These are phyloP conservation scores for Pleoardoris graminearum DNA, from an alignment of 2,329 filamentous ascomycete genomes.

Conservation along the genomic window DNA sequence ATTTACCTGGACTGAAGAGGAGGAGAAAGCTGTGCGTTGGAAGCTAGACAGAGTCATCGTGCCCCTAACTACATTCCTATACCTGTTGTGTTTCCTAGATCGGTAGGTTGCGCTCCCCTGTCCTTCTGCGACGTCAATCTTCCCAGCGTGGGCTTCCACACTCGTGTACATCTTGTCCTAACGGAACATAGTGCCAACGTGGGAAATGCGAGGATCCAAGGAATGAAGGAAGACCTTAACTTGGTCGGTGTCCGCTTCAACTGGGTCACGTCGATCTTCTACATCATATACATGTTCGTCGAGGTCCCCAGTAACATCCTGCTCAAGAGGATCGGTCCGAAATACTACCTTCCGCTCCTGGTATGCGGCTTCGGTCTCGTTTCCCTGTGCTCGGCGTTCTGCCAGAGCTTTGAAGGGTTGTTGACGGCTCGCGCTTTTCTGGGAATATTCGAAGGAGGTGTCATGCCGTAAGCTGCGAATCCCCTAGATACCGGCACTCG, in stretches of 20 bases:
- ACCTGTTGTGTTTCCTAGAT: conserved; percentile 58
- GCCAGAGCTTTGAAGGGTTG: conserved; percentile 53
- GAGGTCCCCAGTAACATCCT: conserved; percentile 61
- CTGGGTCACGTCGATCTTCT: conserved; percentile 62
- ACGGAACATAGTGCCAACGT: conserved; percentile 45
- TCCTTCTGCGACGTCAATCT: too few relatives aligned
- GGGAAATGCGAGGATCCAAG: conserved; percentile 61
- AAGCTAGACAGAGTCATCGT: conserved; percentile 59
- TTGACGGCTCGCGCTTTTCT: conserved; percentile 55
- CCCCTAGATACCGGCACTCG: neutral
- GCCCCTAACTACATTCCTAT: conserved; percentile 57
- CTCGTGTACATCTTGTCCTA: neutral
- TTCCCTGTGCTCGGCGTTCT: conserved; percentile 59
- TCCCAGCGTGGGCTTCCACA: too few relatives aligned
- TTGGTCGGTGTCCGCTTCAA: conserved; percentile 59
- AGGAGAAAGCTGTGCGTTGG: conserved; percentile 55
- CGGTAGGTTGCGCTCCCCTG: conserved; percentile 37
- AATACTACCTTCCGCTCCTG: conserved; percentile 58
- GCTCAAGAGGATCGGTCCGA: conserved; percentile 58
- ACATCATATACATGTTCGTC: conserved; percentile 60
- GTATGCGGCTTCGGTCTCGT: conserved; percentile 61
- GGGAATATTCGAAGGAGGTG: conserved; percentile 61
- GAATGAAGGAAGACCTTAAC: conserved; percentile 55
- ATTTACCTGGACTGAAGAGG: conserved; percentile 55
- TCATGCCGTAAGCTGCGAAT: conserved; percentile 53